A percentile compares a stretch with the other conserved stretches of the same genome.
phyloP scores from a whole-genome alignment of 1,284 basidiomycete species.

The Moniliella sp. region DNA sequence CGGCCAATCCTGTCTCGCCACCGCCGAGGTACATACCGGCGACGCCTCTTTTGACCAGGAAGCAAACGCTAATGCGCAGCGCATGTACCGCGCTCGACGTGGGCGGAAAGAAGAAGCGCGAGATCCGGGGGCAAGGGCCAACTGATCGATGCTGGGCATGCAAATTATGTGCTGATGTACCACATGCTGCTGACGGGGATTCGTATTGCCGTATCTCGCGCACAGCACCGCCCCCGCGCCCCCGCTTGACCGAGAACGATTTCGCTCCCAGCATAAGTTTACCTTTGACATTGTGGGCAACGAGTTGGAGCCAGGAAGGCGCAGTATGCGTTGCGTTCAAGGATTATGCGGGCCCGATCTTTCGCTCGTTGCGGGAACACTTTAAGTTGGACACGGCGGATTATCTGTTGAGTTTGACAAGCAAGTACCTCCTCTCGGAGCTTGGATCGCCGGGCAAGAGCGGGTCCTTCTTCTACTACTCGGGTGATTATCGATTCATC shows the following conservation, averaged over 20 bases:
- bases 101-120: slow-evolving; percentile 25
- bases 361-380: slow-evolving; percentile 74
- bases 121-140: slow-evolving; percentile 81
- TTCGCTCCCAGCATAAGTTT: slow-evolving; percentile 83
- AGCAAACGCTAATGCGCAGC: slow-evolving; percentile 22
- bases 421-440: slow-evolving; percentile 91
- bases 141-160: slow-evolving; percentile 83
- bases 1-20: no score
- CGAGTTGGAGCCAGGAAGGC: slow-evolving; percentile 87
- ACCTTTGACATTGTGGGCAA: slow-evolving; percentile 89
- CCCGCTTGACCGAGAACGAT: slow-evolving; percentile 63
- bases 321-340: slow-evolving; percentile 94
- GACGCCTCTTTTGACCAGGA: slow-evolving; percentile 28
- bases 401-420: slow-evolving; percentile 81
- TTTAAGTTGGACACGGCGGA: slow-evolving; percentile 91
- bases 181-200: slow-evolving; percentile 99
- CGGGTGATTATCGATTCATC: slow-evolving; percentile 92
- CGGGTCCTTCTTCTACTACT: slow-evolving; percentile 97
- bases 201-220: slow-evolving; percentile 63
- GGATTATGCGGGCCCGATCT: slow-evolving; percentile 94
- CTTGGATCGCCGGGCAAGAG: slow-evolving; percentile 95
- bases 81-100: slow-evolving; percentile 18
- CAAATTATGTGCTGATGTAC: slow-evolving; percentile 97
- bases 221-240: slow-evolving; percentile 78
- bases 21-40: no score